Percentiles rank a stretch among this genome's conserved stretches.
These are phyloP conservation scores for Rhipidocladum racemiflorum DNA, from an alignment of 176 grass and related monocot genomes.

Conservation along the genomic window DNA sequence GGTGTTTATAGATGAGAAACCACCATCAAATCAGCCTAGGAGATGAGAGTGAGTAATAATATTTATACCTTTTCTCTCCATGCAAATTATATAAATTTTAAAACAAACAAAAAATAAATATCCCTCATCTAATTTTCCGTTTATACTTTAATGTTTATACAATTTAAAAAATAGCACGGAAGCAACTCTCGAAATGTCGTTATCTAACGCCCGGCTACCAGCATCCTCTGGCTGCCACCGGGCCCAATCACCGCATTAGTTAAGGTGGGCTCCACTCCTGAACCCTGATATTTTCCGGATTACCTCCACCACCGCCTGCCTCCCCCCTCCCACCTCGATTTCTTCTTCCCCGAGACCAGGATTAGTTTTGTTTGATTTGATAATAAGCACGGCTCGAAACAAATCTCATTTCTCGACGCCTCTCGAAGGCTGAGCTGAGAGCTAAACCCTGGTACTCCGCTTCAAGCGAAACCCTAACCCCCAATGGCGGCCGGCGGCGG, in stretches of 20 bases:
- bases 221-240: neutral
- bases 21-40: neutral
- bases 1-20: conserved; percentile 3
- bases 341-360: conserved; percentile 8
- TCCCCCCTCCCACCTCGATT: neutral
- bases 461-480: neutral
- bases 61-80: too few relatives aligned
- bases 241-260: neutral
- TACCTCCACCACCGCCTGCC: neutral
- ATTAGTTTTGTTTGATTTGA: neutral
- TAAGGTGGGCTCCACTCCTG: neutral
- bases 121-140: too few relatives aligned
- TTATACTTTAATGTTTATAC: too few relatives aligned
- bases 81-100: too few relatives aligned
- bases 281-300: conserved; percentile 20
- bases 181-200: too few relatives aligned
- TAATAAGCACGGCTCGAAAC: neutral
- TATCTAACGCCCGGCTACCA: neutral
- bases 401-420: neutral
- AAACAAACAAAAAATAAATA: too few relatives aligned
- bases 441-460: neutral
- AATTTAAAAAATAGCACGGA: too few relatives aligned
- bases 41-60: neutral
- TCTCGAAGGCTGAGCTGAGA: neutral
- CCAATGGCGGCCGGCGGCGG: conserved; percentile 59